Evolutionary conservation across 2,329 filamentous ascomycete genomes (phyloP).

Genomic region (Aspergillus amoenus): DNA sequence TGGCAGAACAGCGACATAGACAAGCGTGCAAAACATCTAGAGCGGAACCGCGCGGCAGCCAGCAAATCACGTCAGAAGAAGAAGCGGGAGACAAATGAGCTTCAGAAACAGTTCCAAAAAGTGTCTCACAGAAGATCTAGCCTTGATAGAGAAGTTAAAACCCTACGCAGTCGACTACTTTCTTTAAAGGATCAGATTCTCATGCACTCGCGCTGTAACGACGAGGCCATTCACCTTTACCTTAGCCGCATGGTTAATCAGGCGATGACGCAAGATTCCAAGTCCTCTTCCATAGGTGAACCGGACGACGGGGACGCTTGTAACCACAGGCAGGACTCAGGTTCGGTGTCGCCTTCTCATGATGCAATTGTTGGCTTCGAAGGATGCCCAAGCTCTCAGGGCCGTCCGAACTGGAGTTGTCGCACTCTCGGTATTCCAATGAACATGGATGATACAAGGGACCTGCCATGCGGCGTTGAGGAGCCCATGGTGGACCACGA

Average conservation of each 20-base stretch:
- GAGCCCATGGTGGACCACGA: too few species aligned
- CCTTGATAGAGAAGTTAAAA: constrained; percentile 35
- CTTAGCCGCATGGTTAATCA: constrained; percentile 39
- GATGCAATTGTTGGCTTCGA: not conserved
- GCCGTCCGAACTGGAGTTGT: too few species aligned
- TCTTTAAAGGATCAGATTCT: constrained; percentile 42
- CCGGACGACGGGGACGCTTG: not conserved
- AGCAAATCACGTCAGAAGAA: constrained; percentile 63
- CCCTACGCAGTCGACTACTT: constrained; percentile 37
- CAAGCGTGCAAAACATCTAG: constrained; percentile 54
- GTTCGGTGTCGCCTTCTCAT: not conserved
- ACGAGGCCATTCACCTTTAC: constrained; percentile 38
- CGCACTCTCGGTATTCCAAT: too few species aligned
- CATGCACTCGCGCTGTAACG: constrained; percentile 39
- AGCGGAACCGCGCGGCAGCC: constrained; percentile 60
- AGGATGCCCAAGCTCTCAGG: not conserved
- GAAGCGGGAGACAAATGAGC: constrained; percentile 55
- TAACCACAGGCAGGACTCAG: not conserved
- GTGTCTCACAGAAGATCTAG: constrained; percentile 34
- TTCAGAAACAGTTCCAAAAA: constrained; percentile 44
- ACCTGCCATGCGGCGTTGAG: too few species aligned
- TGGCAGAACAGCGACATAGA: not conserved
- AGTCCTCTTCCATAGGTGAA: not conserved
- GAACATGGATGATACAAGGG: too few species aligned
- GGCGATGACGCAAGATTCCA: too few species aligned